These are phyloP conservation scores for Candida ovalis DNA, from an alignment of 805 yeast species.

Conservation along the genomic window DNA sequence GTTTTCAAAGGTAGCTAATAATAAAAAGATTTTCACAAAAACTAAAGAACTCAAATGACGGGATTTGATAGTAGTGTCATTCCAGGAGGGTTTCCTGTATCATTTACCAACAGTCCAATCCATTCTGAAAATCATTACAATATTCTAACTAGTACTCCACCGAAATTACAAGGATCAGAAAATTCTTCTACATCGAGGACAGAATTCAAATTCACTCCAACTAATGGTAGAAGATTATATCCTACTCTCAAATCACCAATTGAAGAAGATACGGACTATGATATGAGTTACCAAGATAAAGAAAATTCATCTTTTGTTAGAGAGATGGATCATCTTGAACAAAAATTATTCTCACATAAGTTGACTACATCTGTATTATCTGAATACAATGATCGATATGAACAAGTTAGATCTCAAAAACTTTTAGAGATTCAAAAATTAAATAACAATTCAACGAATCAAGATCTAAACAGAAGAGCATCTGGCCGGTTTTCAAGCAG, in stretches of 20 bases:
- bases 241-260: slow-evolving; percentile 20
- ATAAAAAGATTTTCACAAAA: too few species aligned
- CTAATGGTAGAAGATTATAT: slow-evolving; percentile 26
- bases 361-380: slow-evolving; percentile 42
- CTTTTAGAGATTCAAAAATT: slow-evolving; percentile 22
- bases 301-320: slow-evolving; percentile 25
- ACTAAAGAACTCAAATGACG: too few species aligned
- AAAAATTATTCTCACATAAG: slow-evolving; percentile 45
- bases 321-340: slow-evolving; percentile 35
- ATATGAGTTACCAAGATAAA: slow-evolving; percentile 28
- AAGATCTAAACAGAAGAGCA: slow-evolving; percentile 22
- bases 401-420: slow-evolving; percentile 32
- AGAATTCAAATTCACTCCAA: slow-evolving; percentile 29
- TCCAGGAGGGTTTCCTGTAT: slow-evolving; percentile 21
- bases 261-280: slow-evolving; percentile 13
- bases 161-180: slow-evolving; percentile 3
- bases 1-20: too few species aligned
- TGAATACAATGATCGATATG: slow-evolving; percentile 42
- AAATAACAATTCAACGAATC: slow-evolving; percentile 21
- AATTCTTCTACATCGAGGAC: slow-evolving; percentile 19
- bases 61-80: slow-evolving; percentile 10
- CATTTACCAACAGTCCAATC: neutral
- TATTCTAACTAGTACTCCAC: slow-evolving; percentile 15
- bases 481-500: slow-evolving; percentile 41
- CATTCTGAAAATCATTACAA: neutral